A percentile compares a stretch with the other conserved stretches of the same genome.
Conservation (phyloP, 345 rosid genomes). For the Bruguiera parviflora region DNA sequence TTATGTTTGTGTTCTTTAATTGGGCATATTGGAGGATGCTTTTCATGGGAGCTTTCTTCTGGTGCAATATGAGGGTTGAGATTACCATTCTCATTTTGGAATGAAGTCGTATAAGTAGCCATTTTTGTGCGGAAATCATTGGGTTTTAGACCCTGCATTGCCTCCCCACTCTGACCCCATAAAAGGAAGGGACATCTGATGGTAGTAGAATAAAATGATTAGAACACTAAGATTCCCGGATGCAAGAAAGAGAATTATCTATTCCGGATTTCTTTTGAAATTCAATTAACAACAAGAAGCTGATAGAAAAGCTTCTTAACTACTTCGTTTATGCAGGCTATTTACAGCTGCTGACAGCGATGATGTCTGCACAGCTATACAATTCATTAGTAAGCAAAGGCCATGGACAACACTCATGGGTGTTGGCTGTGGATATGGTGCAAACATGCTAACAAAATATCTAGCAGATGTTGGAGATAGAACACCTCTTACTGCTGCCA, state of each 20-base stretch:
- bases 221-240: neutral
- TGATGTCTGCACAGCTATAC: slow-evolving; percentile 76
- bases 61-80: neutral
- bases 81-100: no score
- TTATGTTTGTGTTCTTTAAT: neutral
- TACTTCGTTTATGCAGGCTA: slow-evolving; percentile 63
- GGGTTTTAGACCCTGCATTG: no score
- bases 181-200: neutral
- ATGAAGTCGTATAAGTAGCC: neutral
- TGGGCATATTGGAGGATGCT: no score
- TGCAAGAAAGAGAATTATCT: slow-evolving; percentile 4
- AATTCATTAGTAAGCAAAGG: slow-evolving; percentile 68
- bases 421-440: slow-evolving; percentile 89
- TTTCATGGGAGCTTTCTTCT: no score
- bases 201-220: slow-evolving; percentile 2
- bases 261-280: slow-evolving; percentile 2
- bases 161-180: no score
- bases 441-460: slow-evolving; percentile 86
- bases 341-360: slow-evolving; percentile 98
- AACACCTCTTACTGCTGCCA: slow-evolving; percentile 84
- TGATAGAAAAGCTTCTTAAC: slow-evolving; percentile 36
- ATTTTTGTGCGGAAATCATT: no score
- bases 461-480: slow-evolving; percentile 80
- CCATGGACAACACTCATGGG: slow-evolving; percentile 88
- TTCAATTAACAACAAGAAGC: slow-evolving; percentile 4